phyloP scores from a whole-genome alignment of 257 asterid genomes.

The Przewalskia tangutica region DNA sequence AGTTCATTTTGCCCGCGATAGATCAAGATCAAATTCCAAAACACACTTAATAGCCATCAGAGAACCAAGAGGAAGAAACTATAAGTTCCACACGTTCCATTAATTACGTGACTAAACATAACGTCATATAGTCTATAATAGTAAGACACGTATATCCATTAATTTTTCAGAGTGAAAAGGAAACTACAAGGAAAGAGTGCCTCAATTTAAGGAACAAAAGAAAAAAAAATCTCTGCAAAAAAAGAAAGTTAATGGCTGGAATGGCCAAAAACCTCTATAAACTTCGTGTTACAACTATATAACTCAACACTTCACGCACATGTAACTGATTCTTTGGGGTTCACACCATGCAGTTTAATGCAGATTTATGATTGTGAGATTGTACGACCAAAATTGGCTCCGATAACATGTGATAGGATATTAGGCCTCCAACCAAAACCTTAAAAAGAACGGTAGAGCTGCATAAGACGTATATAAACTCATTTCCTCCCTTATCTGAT shows the following conservation, averaged over 20 bases:
- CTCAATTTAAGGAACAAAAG: background rate
- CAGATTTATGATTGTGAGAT: background rate
- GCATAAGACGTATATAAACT: background rate
- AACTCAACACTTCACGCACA: background rate
- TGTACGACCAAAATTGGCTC: background rate
- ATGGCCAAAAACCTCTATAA: background rate
- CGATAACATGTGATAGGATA: background rate
- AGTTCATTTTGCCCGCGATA: background rate
- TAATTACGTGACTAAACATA: background rate
- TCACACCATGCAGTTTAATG: background rate
- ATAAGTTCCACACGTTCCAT: background rate
- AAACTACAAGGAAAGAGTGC: background rate
- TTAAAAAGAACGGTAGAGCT: background rate
- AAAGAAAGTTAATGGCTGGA: background rate
- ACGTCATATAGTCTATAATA: background rate
- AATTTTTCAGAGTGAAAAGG: background rate
- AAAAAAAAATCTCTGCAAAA: background rate
- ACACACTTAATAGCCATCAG: background rate
- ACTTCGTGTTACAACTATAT: background rate
- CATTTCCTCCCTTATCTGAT: background rate
- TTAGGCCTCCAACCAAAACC: background rate
- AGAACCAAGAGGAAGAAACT: background rate
- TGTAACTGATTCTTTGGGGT: background rate
- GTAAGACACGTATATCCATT: background rate
- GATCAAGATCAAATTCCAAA: background rate